A percentile compares a stretch with the other conserved stretches of the same genome.
Evolutionary conservation across 192 early-diverging fungal genomes (phyloP).

Genomic region (Powellomyces hirtus): DNA sequence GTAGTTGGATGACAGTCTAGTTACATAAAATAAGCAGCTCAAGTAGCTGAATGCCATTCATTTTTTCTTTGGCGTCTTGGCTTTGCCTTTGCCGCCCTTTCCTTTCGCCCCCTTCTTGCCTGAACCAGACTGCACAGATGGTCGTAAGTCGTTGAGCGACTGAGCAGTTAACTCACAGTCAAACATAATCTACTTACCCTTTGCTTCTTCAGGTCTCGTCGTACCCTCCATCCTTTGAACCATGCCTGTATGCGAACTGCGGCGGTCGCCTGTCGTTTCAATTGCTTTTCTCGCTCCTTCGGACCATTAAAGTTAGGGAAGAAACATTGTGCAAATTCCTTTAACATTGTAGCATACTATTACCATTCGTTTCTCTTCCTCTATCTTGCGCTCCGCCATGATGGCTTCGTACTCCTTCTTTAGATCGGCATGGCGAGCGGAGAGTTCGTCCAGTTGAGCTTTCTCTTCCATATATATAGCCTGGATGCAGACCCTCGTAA

Average conservation of each 20-base stretch:
- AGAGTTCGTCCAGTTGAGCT: constrained; percentile 55
- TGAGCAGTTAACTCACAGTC: neutral
- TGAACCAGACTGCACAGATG: constrained; percentile 4
- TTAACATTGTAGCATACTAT: neutral
- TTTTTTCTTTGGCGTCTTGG: constrained; percentile 10
- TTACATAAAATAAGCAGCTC: no score
- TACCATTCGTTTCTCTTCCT: constrained; percentile 48
- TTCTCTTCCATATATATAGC: constrained; percentile 54
- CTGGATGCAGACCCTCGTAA: no score
- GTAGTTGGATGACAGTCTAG: no score
- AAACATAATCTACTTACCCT: constrained; percentile 2
- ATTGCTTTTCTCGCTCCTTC: constrained; percentile 39
- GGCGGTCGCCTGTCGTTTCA: constrained; percentile 22
- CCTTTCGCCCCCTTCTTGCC: constrained; percentile 23
- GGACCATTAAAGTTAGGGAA: neutral
- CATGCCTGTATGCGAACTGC: constrained; percentile 48
- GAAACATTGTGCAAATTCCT: neutral
- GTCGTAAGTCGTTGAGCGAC: neutral
- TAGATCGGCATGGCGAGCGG: constrained; percentile 39
- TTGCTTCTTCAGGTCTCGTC: constrained; percentile 48
- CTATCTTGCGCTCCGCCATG: constrained; percentile 42
- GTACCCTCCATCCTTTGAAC: constrained; percentile 43
- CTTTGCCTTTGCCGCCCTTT: constrained; percentile 25
- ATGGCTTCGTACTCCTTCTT: constrained; percentile 52
- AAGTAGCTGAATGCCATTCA: no score